phyloP scores from a whole-genome alignment of 495 filamentous ascomycete species.

The Viridothelium virens region DNA sequence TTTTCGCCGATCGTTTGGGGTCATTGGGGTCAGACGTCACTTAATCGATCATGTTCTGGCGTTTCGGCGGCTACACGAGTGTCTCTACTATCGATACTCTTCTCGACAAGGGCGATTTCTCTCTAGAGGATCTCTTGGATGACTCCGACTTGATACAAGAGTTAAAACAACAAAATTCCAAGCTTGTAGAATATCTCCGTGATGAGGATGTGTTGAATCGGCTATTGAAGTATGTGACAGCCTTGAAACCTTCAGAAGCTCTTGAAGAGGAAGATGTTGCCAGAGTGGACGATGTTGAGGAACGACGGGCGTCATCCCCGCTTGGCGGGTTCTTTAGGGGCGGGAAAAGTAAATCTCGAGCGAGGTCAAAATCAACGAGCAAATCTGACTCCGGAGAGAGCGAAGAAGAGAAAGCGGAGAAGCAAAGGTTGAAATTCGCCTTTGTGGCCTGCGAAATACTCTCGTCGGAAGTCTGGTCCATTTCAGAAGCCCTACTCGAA shows the following conservation, averaged over 20 bases:
- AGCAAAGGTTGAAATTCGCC: constrained; percentile 81
- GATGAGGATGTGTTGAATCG: constrained; percentile 79
- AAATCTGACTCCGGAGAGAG: constrained; percentile 30
- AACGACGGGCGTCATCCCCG: not conserved
- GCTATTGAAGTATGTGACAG: constrained; percentile 84
- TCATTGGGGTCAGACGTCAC: constrained; percentile 10
- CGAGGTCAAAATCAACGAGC: constrained; percentile 28
- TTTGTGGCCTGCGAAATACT: constrained; percentile 88
- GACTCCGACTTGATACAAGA: constrained; percentile 95
- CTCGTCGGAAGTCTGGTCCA: constrained; percentile 93
- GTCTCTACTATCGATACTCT: constrained; percentile 92
- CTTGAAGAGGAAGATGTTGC: constrained; percentile 50
- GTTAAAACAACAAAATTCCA: constrained; percentile 94
- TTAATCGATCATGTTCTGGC: constrained; percentile 28
- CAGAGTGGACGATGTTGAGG: constrained; percentile 38
- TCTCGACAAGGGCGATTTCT: constrained; percentile 89
- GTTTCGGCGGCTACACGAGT: constrained; percentile 81
- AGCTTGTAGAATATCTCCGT: constrained; percentile 91
- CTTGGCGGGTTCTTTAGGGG: constrained; percentile 21
- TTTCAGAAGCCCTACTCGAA: constrained; percentile 85
- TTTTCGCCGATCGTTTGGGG: not conserved
- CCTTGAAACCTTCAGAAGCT: constrained; percentile 49
- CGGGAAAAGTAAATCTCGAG: constrained; percentile 27
- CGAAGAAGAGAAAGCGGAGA: constrained; percentile 53
- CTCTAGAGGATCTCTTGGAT: constrained; percentile 90